Percentiles rank a stretch among this genome's conserved stretches.
Conservation (phyloP, 441 rosid species). For the Pelargonium citronellum region DNA sequence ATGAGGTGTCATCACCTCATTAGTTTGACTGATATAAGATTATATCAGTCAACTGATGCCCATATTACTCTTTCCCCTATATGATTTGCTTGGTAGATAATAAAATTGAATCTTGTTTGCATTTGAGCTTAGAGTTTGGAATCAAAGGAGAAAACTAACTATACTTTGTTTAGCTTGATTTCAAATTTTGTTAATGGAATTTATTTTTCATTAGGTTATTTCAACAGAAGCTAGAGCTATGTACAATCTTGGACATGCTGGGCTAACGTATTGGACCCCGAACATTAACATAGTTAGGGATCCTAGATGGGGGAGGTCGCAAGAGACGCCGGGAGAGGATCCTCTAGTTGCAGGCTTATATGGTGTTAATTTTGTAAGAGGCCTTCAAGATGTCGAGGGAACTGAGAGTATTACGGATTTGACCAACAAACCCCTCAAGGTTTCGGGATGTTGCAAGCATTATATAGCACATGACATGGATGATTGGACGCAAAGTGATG, state of each 20-base stretch:
- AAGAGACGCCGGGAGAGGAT: slow-evolving; percentile 50
- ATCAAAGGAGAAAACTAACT: no score
- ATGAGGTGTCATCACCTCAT: no score
- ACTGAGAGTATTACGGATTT: background rate
- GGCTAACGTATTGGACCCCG: slow-evolving; percentile 50
- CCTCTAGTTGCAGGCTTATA: slow-evolving; percentile 38
- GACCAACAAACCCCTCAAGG: slow-evolving; percentile 32
- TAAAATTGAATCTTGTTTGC: no score
- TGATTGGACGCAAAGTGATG: slow-evolving; percentile 23
- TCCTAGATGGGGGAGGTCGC: slow-evolving; percentile 48
- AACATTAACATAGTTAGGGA: slow-evolving; percentile 39
- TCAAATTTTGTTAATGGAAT: background rate
- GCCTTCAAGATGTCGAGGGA: slow-evolving; percentile 42
- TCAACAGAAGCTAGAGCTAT: slow-evolving; percentile 48
- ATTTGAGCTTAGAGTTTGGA: background rate
- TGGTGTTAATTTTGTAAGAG: slow-evolving; percentile 37
- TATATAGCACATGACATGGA: slow-evolving; percentile 44
- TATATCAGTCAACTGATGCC: no score
- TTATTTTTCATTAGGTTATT: slow-evolving; percentile 25
- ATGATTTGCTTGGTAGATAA: no score
- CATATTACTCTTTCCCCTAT: no score
- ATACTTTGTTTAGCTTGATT: no score
- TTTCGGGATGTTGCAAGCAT: slow-evolving; percentile 49
- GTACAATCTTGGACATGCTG: slow-evolving; percentile 39
- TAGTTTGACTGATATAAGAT: no score